phyloP scores from a whole-genome alignment of 2,329 filamentous ascomycete species.

The Torrubiella hemipterigena region DNA sequence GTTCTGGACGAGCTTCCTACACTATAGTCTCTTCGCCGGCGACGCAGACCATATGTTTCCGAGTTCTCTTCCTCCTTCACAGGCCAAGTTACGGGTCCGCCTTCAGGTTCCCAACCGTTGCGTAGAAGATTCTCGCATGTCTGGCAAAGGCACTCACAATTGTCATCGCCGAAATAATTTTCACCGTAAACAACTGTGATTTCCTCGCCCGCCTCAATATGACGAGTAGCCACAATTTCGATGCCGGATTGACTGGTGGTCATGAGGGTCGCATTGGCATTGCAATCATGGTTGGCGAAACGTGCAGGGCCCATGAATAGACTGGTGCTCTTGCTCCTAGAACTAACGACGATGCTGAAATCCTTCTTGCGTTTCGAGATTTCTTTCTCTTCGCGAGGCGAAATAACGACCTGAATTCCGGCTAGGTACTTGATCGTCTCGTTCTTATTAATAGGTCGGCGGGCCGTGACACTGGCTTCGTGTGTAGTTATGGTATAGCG shows the following conservation, averaged over 20 bases:
- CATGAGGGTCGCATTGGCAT: slow-evolving; percentile 78
- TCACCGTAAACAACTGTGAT: slow-evolving; percentile 95
- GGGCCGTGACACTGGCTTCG: slow-evolving; percentile 77
- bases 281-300: slow-evolving; percentile 95
- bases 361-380: slow-evolving; percentile 76
- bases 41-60: slow-evolving; percentile 42
- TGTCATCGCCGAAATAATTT: slow-evolving; percentile 89
- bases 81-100: slow-evolving; percentile 31
- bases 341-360: slow-evolving; percentile 94
- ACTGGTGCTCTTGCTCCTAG: slow-evolving; percentile 78
- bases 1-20: slow-evolving; percentile 39
- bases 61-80: slow-evolving; percentile 41
- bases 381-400: slow-evolving; percentile 76
- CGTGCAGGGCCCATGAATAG: slow-evolving; percentile 90
- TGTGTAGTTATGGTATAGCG: slow-evolving; percentile 86
- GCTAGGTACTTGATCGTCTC: slow-evolving; percentile 84
- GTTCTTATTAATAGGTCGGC: slow-evolving; percentile 65
- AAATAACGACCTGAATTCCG: slow-evolving; percentile 87
- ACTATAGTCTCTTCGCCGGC: slow-evolving; percentile 38
- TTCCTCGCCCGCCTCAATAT: slow-evolving; percentile 81
- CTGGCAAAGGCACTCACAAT: slow-evolving; percentile 85
- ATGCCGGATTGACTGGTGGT: slow-evolving; percentile 79
- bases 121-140: slow-evolving; percentile 65
- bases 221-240: slow-evolving; percentile 71
- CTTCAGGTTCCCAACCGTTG: slow-evolving; percentile 70